phyloP scores from a whole-genome alignment of 805 yeast species.

The Cyberlindnera suaveolens region DNA sequence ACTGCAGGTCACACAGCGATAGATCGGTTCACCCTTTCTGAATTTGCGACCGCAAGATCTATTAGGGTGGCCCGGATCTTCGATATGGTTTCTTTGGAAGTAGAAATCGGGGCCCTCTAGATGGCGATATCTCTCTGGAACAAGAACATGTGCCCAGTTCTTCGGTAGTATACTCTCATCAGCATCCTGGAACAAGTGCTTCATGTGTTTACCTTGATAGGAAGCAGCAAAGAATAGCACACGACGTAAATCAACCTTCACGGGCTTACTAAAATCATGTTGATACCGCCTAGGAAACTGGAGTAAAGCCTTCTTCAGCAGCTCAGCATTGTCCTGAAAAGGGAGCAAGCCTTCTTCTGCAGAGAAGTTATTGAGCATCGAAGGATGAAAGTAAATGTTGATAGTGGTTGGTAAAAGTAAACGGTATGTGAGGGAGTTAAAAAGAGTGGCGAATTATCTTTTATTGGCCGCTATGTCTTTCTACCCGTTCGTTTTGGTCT shows the following conservation, averaged over 20 bases:
- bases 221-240: slow-evolving; percentile 40
- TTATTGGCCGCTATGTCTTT: no score
- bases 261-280: slow-evolving; percentile 26
- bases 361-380: no score
- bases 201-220: slow-evolving; percentile 32
- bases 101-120: slow-evolving; percentile 17
- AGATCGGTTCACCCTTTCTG: slow-evolving; percentile 74
- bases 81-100: slow-evolving; percentile 9
- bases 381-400: no score
- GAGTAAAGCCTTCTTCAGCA: slow-evolving; percentile 29
- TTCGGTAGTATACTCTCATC: slow-evolving; percentile 17
- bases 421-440: no score
- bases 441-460: no score
- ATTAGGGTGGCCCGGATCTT: slow-evolving; percentile 42
- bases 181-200: slow-evolving; percentile 31
- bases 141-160: slow-evolving; percentile 19
- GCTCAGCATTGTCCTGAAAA: slow-evolving; percentile 11
- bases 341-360: no score
- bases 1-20: slow-evolving; percentile 70
- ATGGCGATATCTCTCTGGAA: slow-evolving; percentile 20
- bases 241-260: slow-evolving; percentile 31
- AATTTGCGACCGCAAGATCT: slow-evolving; percentile 73
- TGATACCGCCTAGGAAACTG: slow-evolving; percentile 31
- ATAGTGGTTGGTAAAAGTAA: no score
- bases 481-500: no score